Conservation (phyloP, 2,329 filamentous ascomycete species). For the Arachnopeziza araneosa region DNA sequence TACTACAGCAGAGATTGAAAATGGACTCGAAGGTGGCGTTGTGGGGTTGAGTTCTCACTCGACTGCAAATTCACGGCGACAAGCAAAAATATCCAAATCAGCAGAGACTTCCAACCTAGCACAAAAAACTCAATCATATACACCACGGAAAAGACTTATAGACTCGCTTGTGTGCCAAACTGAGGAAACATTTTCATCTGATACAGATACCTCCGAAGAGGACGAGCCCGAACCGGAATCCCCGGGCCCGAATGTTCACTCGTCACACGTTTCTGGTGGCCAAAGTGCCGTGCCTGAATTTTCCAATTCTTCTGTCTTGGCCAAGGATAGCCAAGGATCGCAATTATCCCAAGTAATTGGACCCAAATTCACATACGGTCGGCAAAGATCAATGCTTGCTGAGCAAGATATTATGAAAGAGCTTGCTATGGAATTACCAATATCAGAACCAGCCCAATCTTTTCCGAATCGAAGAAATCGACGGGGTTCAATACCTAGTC, state of each 20-base stretch:
- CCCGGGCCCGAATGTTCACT: not conserved
- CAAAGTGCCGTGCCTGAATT: constrained; percentile 15
- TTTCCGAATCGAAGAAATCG: constrained; percentile 17
- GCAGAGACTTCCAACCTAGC: constrained; percentile 14
- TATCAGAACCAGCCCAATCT: constrained; percentile 11
- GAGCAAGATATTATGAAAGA: constrained; percentile 29
- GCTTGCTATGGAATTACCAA: constrained; percentile 26
- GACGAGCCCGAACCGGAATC: constrained; percentile 2
- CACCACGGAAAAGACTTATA: constrained; percentile 27
- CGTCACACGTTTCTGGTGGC: constrained; percentile 5
- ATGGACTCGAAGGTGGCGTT: not conserved
- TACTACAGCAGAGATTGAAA: constrained; percentile 8
- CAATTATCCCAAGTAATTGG: constrained; percentile 26
- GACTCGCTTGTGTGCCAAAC: constrained; percentile 30
- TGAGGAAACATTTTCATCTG: constrained; percentile 6
- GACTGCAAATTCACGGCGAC: not conserved
- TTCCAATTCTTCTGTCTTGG: constrained; percentile 2
- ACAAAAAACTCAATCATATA: constrained; percentile 7
- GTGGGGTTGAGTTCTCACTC: not conserved
- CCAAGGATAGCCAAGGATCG: constrained; percentile 22
- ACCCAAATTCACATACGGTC: constrained; percentile 30
- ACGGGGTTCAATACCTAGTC: constrained; percentile 23
- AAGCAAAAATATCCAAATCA: constrained; percentile 1
- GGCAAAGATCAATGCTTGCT: constrained; percentile 30
- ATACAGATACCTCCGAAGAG: constrained; percentile 6